Evolutionary conservation across 1,284 basidiomycete species (phyloP).

Genomic region (Tilletia walkeri): DNA sequence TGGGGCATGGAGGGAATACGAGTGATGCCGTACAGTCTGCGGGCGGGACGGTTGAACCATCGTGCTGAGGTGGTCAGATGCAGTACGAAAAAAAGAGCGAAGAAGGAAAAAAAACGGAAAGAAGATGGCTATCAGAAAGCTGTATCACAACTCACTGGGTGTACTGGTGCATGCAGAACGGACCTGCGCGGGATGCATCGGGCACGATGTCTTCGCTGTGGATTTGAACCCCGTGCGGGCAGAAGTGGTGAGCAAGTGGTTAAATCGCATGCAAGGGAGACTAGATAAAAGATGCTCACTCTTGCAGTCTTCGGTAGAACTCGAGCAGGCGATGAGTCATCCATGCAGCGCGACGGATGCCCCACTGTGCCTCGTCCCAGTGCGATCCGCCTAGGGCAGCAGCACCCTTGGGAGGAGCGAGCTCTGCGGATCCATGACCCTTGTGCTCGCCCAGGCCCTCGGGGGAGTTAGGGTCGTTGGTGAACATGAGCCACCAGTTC

Average conservation of each 20-base stretch:
- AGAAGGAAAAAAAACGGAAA: constrained; percentile 22
- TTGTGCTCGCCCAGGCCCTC: constrained; percentile 33
- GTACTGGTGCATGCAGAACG: constrained; percentile 65
- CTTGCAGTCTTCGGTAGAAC: constrained; percentile 71
- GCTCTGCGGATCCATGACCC: constrained; percentile 48
- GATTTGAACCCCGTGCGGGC: background rate
- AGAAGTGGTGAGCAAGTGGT: constrained; percentile 9
- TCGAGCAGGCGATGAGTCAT: constrained; percentile 72
- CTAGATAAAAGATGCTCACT: constrained; percentile 56
- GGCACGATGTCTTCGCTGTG: constrained; percentile 61
- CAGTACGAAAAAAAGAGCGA: constrained; percentile 14
- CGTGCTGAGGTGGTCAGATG: constrained; percentile 30
- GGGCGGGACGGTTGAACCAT: constrained; percentile 63
- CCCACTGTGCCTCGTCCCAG: constrained; percentile 65
- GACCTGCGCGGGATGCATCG: constrained; percentile 61
- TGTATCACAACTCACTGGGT: constrained; percentile 56
- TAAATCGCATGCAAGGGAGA: constrained; percentile 6
- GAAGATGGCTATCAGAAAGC: background rate
- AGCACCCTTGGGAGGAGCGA: constrained; percentile 60
- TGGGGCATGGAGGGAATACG: constrained; percentile 56
- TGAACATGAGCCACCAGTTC: constrained; percentile 95
- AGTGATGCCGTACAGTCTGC: constrained; percentile 59
- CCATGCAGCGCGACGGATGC: constrained; percentile 82
- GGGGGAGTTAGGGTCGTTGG: constrained; percentile 60
- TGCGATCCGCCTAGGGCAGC: constrained; percentile 50